A percentile compares a stretch with the other conserved stretches of the same genome.
Evolutionary conservation across 345 rosid genomes (phyloP).

Genomic region (Euphorbia pulcherrima): DNA sequence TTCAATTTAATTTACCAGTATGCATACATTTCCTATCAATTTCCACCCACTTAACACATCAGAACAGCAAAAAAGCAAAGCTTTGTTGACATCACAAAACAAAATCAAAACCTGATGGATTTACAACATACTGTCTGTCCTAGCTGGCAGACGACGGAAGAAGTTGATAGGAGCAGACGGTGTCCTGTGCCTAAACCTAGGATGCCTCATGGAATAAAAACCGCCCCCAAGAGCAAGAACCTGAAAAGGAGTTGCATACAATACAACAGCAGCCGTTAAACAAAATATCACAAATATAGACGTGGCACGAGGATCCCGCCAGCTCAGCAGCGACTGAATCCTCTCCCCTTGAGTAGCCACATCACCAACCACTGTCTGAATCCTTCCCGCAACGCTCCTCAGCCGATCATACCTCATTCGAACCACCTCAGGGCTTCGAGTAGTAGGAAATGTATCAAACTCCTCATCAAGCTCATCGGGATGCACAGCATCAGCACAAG

Average conservation of each 20-base stretch:
- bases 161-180: slow-evolving; percentile 27
- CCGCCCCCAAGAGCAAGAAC: slow-evolving; percentile 24
- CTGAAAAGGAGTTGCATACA: slow-evolving; percentile 28
- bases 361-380: slow-evolving; percentile 33
- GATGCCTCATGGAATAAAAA: slow-evolving; percentile 28
- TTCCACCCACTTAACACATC: neutral
- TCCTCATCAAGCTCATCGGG: slow-evolving; percentile 33
- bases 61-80: neutral
- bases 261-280: slow-evolving; percentile 21
- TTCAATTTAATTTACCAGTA: neutral
- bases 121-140: slow-evolving; percentile 29
- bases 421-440: slow-evolving; percentile 18
- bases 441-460: slow-evolving; percentile 29
- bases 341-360: slow-evolving; percentile 32
- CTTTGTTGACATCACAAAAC: slow-evolving; percentile 19
- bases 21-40: neutral
- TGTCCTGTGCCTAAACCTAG: slow-evolving; percentile 25
- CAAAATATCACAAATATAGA: slow-evolving; percentile 21
- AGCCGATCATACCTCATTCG: slow-evolving; percentile 29
- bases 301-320: slow-evolving; percentile 33
- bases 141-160: slow-evolving; percentile 33
- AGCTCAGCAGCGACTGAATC: slow-evolving; percentile 24
- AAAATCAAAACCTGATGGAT: slow-evolving; percentile 4
- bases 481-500: slow-evolving; percentile 25
- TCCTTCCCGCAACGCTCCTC: slow-evolving; percentile 31